Evolutionary conservation across 2,329 filamentous ascomycete genomes (phyloP), one percentile per base, ranked within the genome.

Genomic region (Thyridium curvatum): DNA sequence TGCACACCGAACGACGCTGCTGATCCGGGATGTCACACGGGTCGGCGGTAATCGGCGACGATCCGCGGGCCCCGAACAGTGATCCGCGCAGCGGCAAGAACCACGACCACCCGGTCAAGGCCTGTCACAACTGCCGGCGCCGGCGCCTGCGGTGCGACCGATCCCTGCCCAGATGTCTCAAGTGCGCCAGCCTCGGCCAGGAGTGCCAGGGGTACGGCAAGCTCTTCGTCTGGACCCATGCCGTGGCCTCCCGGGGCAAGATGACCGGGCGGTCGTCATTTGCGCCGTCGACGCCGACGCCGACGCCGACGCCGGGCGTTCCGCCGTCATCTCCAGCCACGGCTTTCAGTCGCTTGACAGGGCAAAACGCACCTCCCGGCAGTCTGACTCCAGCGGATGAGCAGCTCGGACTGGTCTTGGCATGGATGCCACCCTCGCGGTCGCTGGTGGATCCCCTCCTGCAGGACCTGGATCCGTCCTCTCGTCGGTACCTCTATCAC

Each of bases 201-300:
- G 65, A 74, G 48, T 82, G 78, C 60, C 69, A 78, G 44, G 78
- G 78, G 30, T 82, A 82, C 55, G 76, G 73, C 43, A 72, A 71
- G 51, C 57, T 80, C 34, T 72, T 79, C 47, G 67, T 77, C 41
- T 82, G 77, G 77, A 72, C 75, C 39, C 62, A 69, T 41, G 67
- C 67, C 38, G 68, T 73, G 41, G 69, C 72, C 34, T 61, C 67
- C 33, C 61, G 66, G 10, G 70, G 71, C 18, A 72, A 69, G 47
- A 63, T 64, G 52, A 58, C 59, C 6, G 41, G 42, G 12, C 43
- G 46, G 32, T 40, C 41, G 15, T 33, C 40, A 12, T 40, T 46
- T 21, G 37, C 17, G 32, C 33, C 39, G n/a, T n/a, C n/a, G n/a
- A n/a, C n/a, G n/a, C n/a, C n/a, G n/a, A n/a, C n/a, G n/a, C n/a